Evolutionary conservation across 306 rosid species (phyloP).

Genomic region (Dryas drummondii): DNA sequence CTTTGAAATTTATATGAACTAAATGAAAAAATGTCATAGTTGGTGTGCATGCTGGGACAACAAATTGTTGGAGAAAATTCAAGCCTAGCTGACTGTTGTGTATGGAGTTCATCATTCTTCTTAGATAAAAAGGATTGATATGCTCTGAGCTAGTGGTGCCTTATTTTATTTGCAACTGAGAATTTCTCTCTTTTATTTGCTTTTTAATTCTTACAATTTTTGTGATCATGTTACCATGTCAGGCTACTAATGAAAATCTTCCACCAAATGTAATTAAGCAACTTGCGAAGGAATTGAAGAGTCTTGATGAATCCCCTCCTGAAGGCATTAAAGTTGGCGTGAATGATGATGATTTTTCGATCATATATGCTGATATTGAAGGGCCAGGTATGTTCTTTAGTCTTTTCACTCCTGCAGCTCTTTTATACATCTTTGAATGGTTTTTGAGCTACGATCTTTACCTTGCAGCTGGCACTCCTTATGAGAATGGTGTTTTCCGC

Average conservation of each 20-base stretch:
- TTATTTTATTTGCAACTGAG: background rate
- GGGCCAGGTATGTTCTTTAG: constrained; percentile 79
- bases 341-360: constrained; percentile 89
- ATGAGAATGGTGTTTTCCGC: constrained; percentile 91
- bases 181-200: background rate
- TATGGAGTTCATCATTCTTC: background rate
- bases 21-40: too few relatives aligned
- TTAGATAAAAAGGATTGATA: background rate
- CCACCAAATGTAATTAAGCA: constrained; percentile 96
- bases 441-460: constrained; percentile 21
- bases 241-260: constrained; percentile 98
- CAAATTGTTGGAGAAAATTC: background rate
- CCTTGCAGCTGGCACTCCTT: constrained; percentile 92
- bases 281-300: constrained; percentile 97
- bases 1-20: background rate
- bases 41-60: background rate
- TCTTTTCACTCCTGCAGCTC: background rate
- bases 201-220: constrained; percentile 1
- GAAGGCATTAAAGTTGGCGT: constrained; percentile 95
- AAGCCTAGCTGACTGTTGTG: background rate
- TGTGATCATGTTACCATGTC: constrained; percentile 28
- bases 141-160: background rate
- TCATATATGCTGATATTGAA: constrained; percentile 84
- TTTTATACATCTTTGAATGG: constrained; percentile 9
- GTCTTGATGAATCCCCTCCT: constrained; percentile 91